These are phyloP conservation scores for Porphyrellus cyaneotinctus DNA, from an alignment of 768 basidiomycete genomes.

Conservation along the genomic window DNA sequence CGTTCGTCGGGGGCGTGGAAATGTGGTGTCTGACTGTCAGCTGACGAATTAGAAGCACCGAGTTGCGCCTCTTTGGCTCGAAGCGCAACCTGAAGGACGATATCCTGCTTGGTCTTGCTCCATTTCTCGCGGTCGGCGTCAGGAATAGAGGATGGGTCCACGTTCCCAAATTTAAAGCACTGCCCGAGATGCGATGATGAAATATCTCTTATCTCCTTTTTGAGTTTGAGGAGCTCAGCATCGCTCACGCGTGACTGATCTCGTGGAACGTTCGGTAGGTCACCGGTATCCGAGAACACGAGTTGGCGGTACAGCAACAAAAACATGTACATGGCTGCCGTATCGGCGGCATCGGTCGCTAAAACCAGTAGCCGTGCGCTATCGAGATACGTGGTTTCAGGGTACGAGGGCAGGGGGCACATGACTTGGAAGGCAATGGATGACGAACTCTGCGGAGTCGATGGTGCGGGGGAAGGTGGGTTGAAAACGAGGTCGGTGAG, in stretches of 20 bases:
- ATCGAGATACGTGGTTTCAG: conserved; percentile 82
- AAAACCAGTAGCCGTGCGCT: conserved; percentile 61
- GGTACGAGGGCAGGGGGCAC: conserved; percentile 45
- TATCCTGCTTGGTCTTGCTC: conserved; percentile 54
- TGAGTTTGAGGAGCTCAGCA: conserved; percentile 54
- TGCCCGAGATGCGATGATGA: conserved; percentile 54
- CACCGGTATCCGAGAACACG: conserved; percentile 44
- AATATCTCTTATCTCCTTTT: conserved; percentile 73
- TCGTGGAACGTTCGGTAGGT: conserved; percentile 26
- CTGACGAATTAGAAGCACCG: conserved; percentile 25
- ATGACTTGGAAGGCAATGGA: conserved; percentile 30
- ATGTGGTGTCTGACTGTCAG: conserved; percentile 22
- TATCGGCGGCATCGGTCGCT: conserved; percentile 69
- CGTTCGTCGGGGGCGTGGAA: conserved; percentile 43
- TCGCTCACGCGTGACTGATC: conserved; percentile 43
- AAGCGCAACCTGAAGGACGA: conserved; percentile 72
- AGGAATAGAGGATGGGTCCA: conserved; percentile 22
- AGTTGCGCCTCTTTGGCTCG: conserved; percentile 51
- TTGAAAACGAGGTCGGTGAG: conserved; percentile 64
- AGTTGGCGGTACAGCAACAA: conserved; percentile 78
- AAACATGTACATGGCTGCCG: conserved; percentile 74
- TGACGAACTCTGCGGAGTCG: conserved; percentile 28
- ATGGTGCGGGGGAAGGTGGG: conserved; percentile 40
- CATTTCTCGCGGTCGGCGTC: conserved; percentile 49
- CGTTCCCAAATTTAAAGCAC: conserved; percentile 43